Conservation (phyloP, 805 yeast species). For the Kuraishia cidri region DNA sequence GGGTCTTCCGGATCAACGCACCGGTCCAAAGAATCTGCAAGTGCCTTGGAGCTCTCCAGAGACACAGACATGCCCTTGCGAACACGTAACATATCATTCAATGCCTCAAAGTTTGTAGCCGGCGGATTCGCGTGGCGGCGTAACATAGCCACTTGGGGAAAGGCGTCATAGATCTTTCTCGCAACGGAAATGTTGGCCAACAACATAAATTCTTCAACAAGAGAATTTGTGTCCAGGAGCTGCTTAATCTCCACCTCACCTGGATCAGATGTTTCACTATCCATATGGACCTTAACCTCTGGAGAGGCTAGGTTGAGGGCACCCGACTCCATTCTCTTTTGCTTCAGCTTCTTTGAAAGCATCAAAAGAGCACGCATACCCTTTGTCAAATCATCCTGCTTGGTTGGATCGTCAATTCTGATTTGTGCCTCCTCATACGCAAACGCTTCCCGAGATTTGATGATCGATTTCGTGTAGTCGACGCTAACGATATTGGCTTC, state of each 20-base stretch:
- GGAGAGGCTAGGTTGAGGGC: conserved; percentile 96
- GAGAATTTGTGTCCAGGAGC: conserved; percentile 82
- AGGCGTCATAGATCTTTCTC: conserved; percentile 80
- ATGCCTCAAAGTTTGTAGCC: conserved; percentile 78
- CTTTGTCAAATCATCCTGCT: conserved; percentile 76
- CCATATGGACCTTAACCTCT: conserved; percentile 95
- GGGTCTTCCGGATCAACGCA: conserved; percentile 79
- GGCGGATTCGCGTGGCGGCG: conserved; percentile 99
- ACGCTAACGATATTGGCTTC: conserved; percentile 79
- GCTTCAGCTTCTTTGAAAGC: conserved; percentile 79
- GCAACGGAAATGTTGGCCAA: conserved; percentile 96
- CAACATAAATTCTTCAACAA: conserved; percentile 98
- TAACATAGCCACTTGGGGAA: conserved; percentile 97
- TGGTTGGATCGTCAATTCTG: conserved; percentile 71
- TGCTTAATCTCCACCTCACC: conserved; percentile 90
- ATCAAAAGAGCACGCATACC: conserved; percentile 79
- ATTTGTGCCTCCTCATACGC: conserved; percentile 90
- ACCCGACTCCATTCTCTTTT: conserved; percentile 85
- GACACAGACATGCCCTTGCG: conserved; percentile 71
- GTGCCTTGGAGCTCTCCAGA: conserved; percentile 77
- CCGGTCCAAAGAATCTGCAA: conserved; percentile 89
- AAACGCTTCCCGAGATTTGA: conserved; percentile 88
- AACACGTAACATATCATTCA: conserved; percentile 82
- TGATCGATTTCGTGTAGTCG: conserved; percentile 78
- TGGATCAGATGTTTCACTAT: conserved; percentile 95